Evolutionary conservation across 2,329 filamentous ascomycete genomes (phyloP), one percentile per base, ranked within the genome.

Genomic region (Pestalotiopsis sp.): DNA sequence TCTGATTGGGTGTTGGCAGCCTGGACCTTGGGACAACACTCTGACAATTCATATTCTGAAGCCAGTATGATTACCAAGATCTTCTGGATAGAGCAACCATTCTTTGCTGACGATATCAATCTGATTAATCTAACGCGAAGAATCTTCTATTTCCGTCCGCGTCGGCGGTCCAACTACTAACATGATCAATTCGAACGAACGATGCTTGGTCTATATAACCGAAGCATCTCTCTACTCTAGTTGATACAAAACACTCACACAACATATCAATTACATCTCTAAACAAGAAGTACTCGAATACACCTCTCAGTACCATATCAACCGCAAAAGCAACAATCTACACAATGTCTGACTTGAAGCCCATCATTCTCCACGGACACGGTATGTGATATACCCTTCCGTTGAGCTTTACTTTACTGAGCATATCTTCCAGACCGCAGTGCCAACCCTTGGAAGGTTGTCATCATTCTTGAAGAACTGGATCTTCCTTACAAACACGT

Each of bases 391-490:
- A 58, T 14, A 5, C 20, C 17, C 13, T 35, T 17, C 30, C 13
- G 13, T 17, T 11, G 14, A 22, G 17, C 17, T n/a, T 30, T 9
- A 40, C 10, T n/a, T 44, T 22, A 56, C 61, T 64, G n/a, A 59
- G 17, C 20, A 30, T 9, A 26, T n/a, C 2, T 3, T 60, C n/a
- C 20, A 62, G 65, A 17, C n/a, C 14, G 20, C 17, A 62, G 75
- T 5, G 71, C 76, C 9, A 78, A 79, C 71, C 75, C 76, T 3
- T 69, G 69, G 65, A 79, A 79, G 69, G 72, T 78, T 7, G 66
- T 68, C 63, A 75, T 78, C 14, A 59, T 77, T 30, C 70, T 78
- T 38, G 68, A 73, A 44, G 76, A 78, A 68, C 74, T 80, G 35
- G 70, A 69, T 17, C 52, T 79, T 0, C 77, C 77, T 3, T 74